Evolutionary conservation across 129 eudicot species (phyloP), one percentile per base, ranked within the genome.

Genomic region (Deinandra increscens): DNA sequence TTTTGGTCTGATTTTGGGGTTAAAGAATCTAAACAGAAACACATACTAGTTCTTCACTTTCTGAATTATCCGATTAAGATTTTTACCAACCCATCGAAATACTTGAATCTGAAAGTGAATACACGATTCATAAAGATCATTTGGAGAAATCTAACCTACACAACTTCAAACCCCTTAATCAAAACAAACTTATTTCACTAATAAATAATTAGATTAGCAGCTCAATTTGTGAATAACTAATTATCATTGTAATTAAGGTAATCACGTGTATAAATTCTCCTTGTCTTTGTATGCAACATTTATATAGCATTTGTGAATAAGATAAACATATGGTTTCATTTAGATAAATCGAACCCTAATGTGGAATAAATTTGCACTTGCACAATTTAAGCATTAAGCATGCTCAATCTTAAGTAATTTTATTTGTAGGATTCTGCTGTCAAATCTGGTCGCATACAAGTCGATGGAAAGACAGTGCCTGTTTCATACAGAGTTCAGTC

Each of bases 391-490:
- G 15, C 54, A 15, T 60, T 13, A 48, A 0, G 31, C 22, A 60
- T 60, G 20, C 36, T 38, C 9, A 72, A 50, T 45, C 58, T 38
- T 72, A 63, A 33, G 15, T 74, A 9, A 63, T 22, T 38, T 1
- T 11, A 55, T 42, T 54, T 74, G 69, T 81, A 91, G 98, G 95
- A 84, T 70, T 84, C 84, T 69, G 98, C 98, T 70, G 95, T 89
- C 50, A 85, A 89, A 67, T 77, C 85, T 81, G 98, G 98, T 39
- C 89, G 98, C 54, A 93, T 93, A 79, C 92, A 89, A 79, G 98
- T 93, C 37, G 90, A 93, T 81, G 98, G 95, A 64, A 75, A 84
- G 79, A 83, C 58, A 5, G 96, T 93, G 55, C 77, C 95, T 36
- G 29, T 78, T 59, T 86, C 85, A 7, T 76, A 86, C 74, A 81